Percentiles rank a stretch among this genome's conserved stretches.
phyloP scores from a whole-genome alignment of 352 stramenopile genomes.

The Phytopythium mirpurense region DNA sequence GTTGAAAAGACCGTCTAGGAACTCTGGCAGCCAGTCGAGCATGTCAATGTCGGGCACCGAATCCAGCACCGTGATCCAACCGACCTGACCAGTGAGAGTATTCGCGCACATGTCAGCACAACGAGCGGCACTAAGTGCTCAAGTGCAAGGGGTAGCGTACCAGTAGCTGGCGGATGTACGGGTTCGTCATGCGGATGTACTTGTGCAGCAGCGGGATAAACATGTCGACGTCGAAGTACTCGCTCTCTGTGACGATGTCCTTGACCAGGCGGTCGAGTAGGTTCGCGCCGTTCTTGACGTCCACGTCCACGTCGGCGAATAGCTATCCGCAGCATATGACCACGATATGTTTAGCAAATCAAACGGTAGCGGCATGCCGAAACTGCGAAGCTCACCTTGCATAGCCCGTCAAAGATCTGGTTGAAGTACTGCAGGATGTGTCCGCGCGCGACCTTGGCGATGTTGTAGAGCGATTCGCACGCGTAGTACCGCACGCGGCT shows the following conservation, averaged over 20 bases:
- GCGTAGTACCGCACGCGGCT: slow-evolving; percentile 98
- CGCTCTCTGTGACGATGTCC: slow-evolving; percentile 98
- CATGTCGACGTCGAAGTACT: slow-evolving; percentile 98
- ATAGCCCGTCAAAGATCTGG: slow-evolving; percentile 98
- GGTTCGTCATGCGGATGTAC: slow-evolving; percentile 98
- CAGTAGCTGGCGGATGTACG: slow-evolving; percentile 98
- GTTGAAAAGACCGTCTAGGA: slow-evolving; percentile 99
- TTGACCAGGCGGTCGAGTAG: slow-evolving; percentile 93
- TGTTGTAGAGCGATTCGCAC: slow-evolving; percentile 99
- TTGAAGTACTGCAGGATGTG: slow-evolving; percentile 98
- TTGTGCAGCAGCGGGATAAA: slow-evolving; percentile 99
- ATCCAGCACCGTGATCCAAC: slow-evolving; percentile 99
- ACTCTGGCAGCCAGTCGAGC: slow-evolving; percentile 97
- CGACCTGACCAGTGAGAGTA: slow-evolving; percentile 29
- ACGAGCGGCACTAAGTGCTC: no score
- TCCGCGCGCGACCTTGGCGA: slow-evolving; percentile 95
- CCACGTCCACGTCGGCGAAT: slow-evolving; percentile 98
- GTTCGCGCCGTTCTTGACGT: slow-evolving; percentile 98
- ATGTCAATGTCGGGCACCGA: slow-evolving; percentile 99
- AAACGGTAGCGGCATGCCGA: no score
- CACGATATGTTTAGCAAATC: no score
- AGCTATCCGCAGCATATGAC: slow-evolving; percentile 66
- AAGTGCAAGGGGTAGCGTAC: no score
- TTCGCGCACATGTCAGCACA: no score
- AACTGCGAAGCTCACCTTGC: slow-evolving; percentile 28